Conservation (phyloP, 331 rosid genomes). For the Ulmus americana region DNA sequence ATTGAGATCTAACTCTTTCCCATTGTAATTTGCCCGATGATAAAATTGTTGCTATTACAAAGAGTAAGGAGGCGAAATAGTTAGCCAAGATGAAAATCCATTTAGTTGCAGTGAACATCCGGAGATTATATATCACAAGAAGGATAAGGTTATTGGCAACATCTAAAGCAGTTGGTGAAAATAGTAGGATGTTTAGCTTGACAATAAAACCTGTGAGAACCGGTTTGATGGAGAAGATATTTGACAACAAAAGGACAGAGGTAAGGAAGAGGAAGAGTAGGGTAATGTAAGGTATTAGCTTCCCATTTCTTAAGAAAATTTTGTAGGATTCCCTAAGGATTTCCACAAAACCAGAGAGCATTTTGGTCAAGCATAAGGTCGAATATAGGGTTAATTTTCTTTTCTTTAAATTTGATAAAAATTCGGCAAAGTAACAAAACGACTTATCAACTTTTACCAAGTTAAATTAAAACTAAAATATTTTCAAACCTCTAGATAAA, state of each 20-base stretch:
- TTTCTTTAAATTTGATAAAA: too few species aligned
- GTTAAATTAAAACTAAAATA: too few species aligned
- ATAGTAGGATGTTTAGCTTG: not conserved
- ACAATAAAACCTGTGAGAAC: not conserved
- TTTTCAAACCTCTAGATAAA: too few species aligned
- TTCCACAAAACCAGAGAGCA: not conserved
- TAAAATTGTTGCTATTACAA: conserved; percentile 8
- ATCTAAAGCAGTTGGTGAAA: not conserved
- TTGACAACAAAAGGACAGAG: not conserved
- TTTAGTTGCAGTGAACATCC: not conserved
- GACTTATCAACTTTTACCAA: too few species aligned
- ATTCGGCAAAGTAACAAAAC: too few species aligned
- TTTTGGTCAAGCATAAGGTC: too few species aligned
- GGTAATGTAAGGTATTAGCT: conserved; percentile 18
- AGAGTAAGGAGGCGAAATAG: conserved; percentile 14
- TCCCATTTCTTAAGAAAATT: conserved; percentile 10
- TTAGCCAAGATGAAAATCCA: conserved; percentile 24
- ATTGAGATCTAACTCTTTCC: conserved; percentile 2
- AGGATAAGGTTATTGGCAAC: not conserved
- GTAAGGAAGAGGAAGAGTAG: conserved; percentile 12
- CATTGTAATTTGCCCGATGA: conserved; percentile 12
- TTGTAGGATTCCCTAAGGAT: conserved; percentile 8
- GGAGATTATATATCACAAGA: not conserved
- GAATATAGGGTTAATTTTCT: too few species aligned
- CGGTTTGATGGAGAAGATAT: conserved; percentile 6